A percentile compares a stretch with the other conserved stretches of the same genome.
These are phyloP conservation scores for Lomentospora prolificans DNA, from an alignment of 2,329 filamentous ascomycete genomes.

Conservation along the genomic window DNA sequence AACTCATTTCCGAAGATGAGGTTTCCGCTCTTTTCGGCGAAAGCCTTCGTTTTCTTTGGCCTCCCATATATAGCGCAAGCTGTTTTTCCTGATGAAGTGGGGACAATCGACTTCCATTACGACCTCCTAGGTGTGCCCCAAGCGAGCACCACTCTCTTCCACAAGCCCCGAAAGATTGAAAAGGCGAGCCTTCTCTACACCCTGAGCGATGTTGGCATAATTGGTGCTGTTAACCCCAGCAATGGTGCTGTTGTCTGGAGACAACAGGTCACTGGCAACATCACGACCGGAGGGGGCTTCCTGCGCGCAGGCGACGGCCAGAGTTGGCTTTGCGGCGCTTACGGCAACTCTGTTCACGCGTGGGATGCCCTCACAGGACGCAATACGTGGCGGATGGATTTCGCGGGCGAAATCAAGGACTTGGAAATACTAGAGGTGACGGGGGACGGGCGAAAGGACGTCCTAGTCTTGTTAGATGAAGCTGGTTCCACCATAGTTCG, in stretches of 20 bases:
- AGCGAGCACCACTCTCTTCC: conserved; percentile 84
- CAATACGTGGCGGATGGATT: conserved; percentile 61
- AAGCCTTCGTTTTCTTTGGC: conserved; percentile 21
- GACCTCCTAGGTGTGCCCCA: conserved; percentile 77
- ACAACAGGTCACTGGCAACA: conserved; percentile 53
- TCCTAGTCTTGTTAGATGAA: conserved; percentile 58
- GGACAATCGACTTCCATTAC: conserved; percentile 86
- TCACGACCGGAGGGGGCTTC: conserved; percentile 36
- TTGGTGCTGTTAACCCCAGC: conserved; percentile 83
- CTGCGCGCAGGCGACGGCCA: conserved; percentile 71
- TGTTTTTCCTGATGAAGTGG: conserved; percentile 85
- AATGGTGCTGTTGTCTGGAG: conserved; percentile 82
- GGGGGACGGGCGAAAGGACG: conserved; percentile 55
- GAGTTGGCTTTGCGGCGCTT: conserved; percentile 64
- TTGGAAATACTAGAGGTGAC: conserved; percentile 69
- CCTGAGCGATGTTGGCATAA: conserved; percentile 69
- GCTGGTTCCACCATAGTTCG: conserved; percentile 50
- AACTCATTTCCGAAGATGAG: conserved; percentile 12
- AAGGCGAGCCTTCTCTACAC: conserved; percentile 88
- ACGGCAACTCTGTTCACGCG: conserved; percentile 59
- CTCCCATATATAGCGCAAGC: conserved; percentile 40
- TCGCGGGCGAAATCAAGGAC: conserved; percentile 51
- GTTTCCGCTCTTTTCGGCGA: conserved; percentile 12
- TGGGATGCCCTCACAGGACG: conserved; percentile 81
- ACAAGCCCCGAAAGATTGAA: conserved; percentile 70